Evolutionary conservation across 805 yeast genomes (phyloP).

Genomic region (Metahyphopichia silvanorum): DNA sequence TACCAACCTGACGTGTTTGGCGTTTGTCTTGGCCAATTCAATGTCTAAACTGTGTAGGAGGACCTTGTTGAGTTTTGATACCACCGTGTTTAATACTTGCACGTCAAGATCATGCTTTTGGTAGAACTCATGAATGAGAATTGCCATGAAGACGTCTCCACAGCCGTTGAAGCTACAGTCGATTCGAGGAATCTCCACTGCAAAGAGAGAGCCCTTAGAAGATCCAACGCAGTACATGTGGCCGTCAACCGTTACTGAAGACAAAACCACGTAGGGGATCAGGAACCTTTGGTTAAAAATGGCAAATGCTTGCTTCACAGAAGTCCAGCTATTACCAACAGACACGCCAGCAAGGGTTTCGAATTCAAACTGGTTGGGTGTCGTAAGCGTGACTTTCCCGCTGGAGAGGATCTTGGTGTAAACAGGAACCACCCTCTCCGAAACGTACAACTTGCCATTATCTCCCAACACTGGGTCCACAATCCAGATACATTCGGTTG

Average conservation of each 20-base stretch:
- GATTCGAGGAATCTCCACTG: conserved; percentile 44
- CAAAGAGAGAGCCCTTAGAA: conserved; percentile 17
- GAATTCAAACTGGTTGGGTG: conserved; percentile 77
- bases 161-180: conserved; percentile 68
- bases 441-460: conserved; percentile 78
- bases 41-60: conserved; percentile 27
- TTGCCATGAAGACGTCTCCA: conserved; percentile 69
- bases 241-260: conserved; percentile 47
- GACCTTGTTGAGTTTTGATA: conserved; percentile 24
- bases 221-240: conserved; percentile 41
- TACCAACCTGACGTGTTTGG: conserved; percentile 17
- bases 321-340: conserved; percentile 33
- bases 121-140: conserved; percentile 50
- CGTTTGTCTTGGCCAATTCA: conserved; percentile 6
- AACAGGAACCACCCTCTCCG: conserved; percentile 48
- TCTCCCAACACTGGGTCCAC: conserved; percentile 94
- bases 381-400: conserved; percentile 47
- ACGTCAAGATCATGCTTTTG: conserved; percentile 21
- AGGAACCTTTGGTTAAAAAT: conserved; percentile 41
- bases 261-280: conserved; percentile 54
- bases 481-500: conserved; percentile 45
- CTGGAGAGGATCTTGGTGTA: conserved; percentile 46
- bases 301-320: conserved; percentile 36
- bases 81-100: conserved; percentile 20
- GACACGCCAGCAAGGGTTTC: conserved; percentile 52